Evolutionary conservation across 805 yeast genomes (phyloP).

Genomic region (Candida railenensis): DNA sequence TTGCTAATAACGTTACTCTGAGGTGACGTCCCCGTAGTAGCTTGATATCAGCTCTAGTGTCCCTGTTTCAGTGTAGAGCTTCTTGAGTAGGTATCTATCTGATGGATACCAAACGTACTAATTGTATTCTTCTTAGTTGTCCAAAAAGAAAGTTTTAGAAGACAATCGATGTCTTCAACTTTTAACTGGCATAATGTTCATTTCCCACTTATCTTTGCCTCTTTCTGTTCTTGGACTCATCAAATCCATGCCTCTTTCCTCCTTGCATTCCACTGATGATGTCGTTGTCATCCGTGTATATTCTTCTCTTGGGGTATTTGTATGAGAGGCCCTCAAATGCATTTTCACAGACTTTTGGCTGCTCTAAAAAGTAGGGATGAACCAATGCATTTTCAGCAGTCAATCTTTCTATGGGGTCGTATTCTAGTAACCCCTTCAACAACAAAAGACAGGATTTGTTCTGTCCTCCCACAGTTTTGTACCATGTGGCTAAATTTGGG

Average conservation of each 20-base stretch:
- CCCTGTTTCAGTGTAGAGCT: too few species aligned
- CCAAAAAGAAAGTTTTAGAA: too few species aligned
- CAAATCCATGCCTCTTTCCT: slow-evolving; percentile 28
- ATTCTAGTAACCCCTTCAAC: slow-evolving; percentile 63
- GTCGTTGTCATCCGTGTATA: slow-evolving; percentile 84
- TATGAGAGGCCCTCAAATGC: slow-evolving; percentile 75
- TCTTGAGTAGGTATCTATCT: too few species aligned
- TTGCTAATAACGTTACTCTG: too few species aligned
- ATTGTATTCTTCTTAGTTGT: too few species aligned
- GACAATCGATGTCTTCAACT: too few species aligned
- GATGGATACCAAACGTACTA: too few species aligned
- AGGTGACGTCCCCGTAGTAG: too few species aligned
- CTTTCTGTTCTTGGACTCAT: slow-evolving; percentile 22
- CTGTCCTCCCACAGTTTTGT: slow-evolving; percentile 74
- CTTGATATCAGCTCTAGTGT: too few species aligned
- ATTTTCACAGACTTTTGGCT: slow-evolving; percentile 65
- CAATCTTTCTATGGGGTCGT: slow-evolving; percentile 78
- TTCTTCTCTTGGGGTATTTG: slow-evolving; percentile 83
- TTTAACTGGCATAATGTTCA: too few species aligned
- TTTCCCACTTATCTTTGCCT: slow-evolving; percentile 27
- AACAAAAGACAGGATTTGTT: slow-evolving; percentile 68
- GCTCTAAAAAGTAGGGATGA: slow-evolving; percentile 76
- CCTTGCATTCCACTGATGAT: slow-evolving; percentile 42
- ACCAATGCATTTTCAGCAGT: slow-evolving; percentile 75
- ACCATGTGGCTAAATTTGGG: slow-evolving; percentile 79